phyloP scores from a whole-genome alignment of 2,329 filamentous ascomycete genomes.

The Nigrospora sphaerica region DNA sequence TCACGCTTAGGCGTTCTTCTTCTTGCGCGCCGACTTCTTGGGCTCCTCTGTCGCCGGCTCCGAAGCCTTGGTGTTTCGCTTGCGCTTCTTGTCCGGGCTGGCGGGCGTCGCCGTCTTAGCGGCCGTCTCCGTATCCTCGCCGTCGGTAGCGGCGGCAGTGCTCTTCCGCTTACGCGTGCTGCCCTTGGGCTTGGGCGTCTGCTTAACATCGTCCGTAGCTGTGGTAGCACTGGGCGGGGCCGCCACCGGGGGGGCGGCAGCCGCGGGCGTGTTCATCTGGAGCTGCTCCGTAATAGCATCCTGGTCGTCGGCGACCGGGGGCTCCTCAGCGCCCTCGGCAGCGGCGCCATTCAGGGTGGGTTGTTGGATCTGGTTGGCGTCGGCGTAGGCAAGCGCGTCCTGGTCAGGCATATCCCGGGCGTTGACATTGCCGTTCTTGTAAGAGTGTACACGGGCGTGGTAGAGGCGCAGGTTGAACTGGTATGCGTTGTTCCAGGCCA shows the following conservation, averaged over 20 bases:
- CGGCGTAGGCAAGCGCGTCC: conserved; percentile 54
- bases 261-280: conserved; percentile 28
- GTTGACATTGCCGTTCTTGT: conserved; percentile 51
- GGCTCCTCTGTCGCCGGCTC: conserved; percentile 48
- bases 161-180: conserved; percentile 50
- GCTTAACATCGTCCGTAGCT: conserved; percentile 36
- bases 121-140: conserved; percentile 32
- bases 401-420: conserved; percentile 57
- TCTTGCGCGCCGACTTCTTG: conserved; percentile 55
- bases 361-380: conserved; percentile 47
- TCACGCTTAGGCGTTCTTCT: conserved; percentile 35
- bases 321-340: conserved; percentile 20
- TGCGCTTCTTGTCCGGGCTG: conserved; percentile 58
- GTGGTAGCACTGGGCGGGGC: background rate
- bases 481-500: conserved; percentile 59
- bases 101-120: conserved; percentile 33
- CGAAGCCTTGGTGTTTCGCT: conserved; percentile 49
- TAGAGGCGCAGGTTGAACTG: conserved; percentile 61
- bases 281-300: conserved; percentile 55
- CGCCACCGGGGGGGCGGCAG: conserved; percentile 15
- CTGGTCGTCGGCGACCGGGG: conserved; percentile 39
- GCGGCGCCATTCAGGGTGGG: conserved; percentile 32
- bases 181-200: conserved; percentile 50
- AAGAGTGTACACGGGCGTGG: conserved; percentile 58
- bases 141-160: conserved; percentile 33